Evolutionary conservation across 1,284 basidiomycete species (phyloP).

Genomic region (Malassezia psittaci): DNA sequence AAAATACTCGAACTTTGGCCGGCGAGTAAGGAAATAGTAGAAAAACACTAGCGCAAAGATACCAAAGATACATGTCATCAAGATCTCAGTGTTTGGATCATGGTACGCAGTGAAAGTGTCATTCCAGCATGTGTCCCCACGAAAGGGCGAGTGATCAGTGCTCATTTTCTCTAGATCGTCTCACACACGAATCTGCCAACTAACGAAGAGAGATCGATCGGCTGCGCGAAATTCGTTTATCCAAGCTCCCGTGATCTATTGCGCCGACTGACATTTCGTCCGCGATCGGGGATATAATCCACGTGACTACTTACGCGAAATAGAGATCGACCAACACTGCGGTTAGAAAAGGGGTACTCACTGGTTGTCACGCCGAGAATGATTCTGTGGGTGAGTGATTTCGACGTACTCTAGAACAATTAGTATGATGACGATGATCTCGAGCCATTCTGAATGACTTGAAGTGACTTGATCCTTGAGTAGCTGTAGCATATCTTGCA

Average conservation of each 20-base stretch:
- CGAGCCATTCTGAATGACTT: conserved; percentile 81
- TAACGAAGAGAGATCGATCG: no score
- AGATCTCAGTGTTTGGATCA: conserved; percentile 14
- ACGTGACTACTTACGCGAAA: conserved; percentile 26
- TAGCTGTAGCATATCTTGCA: conserved; percentile 93
- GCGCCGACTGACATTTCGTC: no score
- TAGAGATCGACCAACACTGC: conserved; percentile 42
- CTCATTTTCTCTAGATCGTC: background rate
- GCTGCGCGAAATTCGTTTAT: no score
- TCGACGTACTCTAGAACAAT: conserved; percentile 62
- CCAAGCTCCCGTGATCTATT: no score
- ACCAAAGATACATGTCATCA: conserved; percentile 13
- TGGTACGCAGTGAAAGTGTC: conserved; percentile 10
- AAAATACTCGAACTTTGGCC: conserved; percentile 8
- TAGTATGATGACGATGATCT: conserved; percentile 84
- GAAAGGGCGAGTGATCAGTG: background rate
- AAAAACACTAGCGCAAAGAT: conserved; percentile 12
- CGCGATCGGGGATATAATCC: background rate
- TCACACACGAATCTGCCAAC: no score
- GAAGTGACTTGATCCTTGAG: conserved; percentile 88
- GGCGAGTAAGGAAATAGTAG: conserved; percentile 3
- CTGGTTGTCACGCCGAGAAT: conserved; percentile 43
- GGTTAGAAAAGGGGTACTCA: background rate
- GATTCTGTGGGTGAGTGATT: conserved; percentile 50
- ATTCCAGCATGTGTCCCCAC: background rate